These are phyloP conservation scores for Bretziella fagacearum DNA, from an alignment of 2,329 filamentous ascomycete genomes.

Conservation along the genomic window DNA sequence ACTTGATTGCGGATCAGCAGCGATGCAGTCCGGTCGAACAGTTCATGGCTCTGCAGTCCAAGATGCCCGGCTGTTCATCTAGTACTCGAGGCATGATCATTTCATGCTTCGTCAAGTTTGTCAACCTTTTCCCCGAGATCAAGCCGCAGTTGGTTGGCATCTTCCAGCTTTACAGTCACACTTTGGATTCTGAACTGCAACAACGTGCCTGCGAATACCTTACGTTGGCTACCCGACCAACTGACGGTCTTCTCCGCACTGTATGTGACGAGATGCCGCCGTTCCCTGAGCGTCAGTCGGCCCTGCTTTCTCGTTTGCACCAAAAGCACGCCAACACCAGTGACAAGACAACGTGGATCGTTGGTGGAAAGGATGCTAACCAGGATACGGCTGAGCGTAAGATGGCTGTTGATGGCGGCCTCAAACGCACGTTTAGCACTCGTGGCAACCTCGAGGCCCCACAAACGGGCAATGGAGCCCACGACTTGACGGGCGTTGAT, in stretches of 20 bases:
- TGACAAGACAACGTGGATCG: slow-evolving; percentile 92
- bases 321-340: slow-evolving; percentile 86
- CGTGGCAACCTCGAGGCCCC: slow-evolving; percentile 28
- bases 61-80: slow-evolving; percentile 76
- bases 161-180: slow-evolving; percentile 85
- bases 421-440: slow-evolving; percentile 71
- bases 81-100: slow-evolving; percentile 85
- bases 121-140: slow-evolving; percentile 97
- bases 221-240: slow-evolving; percentile 65
- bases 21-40: slow-evolving; percentile 95
- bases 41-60: slow-evolving; percentile 78
- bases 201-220: slow-evolving; percentile 94
- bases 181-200: slow-evolving; percentile 85
- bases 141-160: slow-evolving; percentile 85
- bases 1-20: slow-evolving; percentile 80
- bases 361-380: slow-evolving; percentile 93
- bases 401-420: slow-evolving; percentile 61
- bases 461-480: slow-evolving; percentile 35
- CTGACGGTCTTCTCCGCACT: slow-evolving; percentile 80
- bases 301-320: slow-evolving; percentile 77
- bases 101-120: slow-evolving; percentile 91
- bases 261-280: slow-evolving; percentile 98
- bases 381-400: slow-evolving; percentile 61
- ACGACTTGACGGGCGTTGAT: slow-evolving; percentile 64
- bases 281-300: slow-evolving; percentile 87